Evolutionary conservation across 1,139 yeast species (phyloP), one percentile per base, ranked within the genome.

Genomic region (Debaryomyces psychrophilus): DNA sequence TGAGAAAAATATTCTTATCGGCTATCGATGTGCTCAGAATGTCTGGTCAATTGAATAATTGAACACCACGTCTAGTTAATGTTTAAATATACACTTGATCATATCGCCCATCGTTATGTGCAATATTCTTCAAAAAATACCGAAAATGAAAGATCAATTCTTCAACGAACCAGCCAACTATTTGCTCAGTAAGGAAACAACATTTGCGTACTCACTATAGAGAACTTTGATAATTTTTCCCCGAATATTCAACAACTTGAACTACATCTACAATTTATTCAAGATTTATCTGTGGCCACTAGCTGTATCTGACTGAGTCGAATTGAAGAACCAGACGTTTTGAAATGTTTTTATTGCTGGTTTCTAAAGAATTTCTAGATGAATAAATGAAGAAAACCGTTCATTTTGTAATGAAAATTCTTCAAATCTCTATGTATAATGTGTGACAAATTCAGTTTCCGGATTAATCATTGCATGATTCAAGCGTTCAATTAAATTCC

Each of bases 91-190:
- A 85, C 31, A 82, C 69, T 61, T 82, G 87, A 60, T 89, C 96
- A 63, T 89, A 89, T 14, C 96, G 96, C 0, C 96, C 96, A 46
- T 96, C 96, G 53, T 79, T 76, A 64, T 87, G 92, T 50, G 85
- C 74, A 23, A 89, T 73, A 18, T 79, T 77, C 56, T 81, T 78
- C 23, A 88, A 73, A 0, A 82, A 61, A 0, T 70, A 50, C 5
- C 92, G 92, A 44, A 89, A 67, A 18, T 58, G 60, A 8, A 65
- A 58, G 17, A 83, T 73, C 51, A 89, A 60, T 55, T 86, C 92
- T 42, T 72, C 77, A 58, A 87, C 93, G 57, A 87, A 79, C 37
- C 81, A 62, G 2, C 96, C 96, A 1, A 88, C 83, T 48, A 62
- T 55, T 11, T 43, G 45, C 11, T 64, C 59, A 46, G 79, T 70